Evolutionary conservation across 208 protist species (phyloP), one percentile per base, ranked within the genome.

Genomic region (Lotmaria passim): DNA sequence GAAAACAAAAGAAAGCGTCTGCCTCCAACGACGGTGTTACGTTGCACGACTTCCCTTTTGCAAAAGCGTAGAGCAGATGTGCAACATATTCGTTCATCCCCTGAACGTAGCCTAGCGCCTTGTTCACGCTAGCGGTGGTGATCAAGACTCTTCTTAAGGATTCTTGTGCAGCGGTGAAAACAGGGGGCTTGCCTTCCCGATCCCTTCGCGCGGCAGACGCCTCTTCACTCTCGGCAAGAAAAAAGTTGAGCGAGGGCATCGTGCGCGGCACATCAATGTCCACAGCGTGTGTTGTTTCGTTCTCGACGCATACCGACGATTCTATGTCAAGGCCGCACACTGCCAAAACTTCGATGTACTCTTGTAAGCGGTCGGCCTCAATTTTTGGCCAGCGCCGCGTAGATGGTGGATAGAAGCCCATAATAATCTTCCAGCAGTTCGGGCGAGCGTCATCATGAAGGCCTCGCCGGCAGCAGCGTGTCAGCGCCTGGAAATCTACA

Each of bases 41-140:
- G 14, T 71, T 69, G 2, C 51, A 48, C 11, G 51, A 24, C 8
- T 82, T 69, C 7, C 83, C 88, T 34, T 58, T 44, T 8, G 81
- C 68, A 46, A 89, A 93, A 3, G 87, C 84, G 61, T 86, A 93
- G 4, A 97, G 70, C 12, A 95, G 69, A 46, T 93, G 85, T 7
- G 78, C 87, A 1, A 86, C 86, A 21, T 93, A 73, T 44, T 94
- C 86, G 66, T 93, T 97, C 89, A 94, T 94, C 0, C 88, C 88
- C 58, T 93, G 89, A 17, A 95, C 85, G 65, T 95, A 97, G 8
- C 85, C 79, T 24, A 94, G 48, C 0, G 89, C 84, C 26, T 81
- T 90, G 52, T 96, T 94, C 0, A 86, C 81, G 11, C 48, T 62
- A 17, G 83, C 86, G 11, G 85, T 82, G 7, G 85, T 81, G 57